A percentile compares a stretch with the other conserved stretches of the same genome.
Evolutionary conservation across 2,329 filamentous ascomycete genomes (phyloP).

Genomic region (Xylaria sp.): DNA sequence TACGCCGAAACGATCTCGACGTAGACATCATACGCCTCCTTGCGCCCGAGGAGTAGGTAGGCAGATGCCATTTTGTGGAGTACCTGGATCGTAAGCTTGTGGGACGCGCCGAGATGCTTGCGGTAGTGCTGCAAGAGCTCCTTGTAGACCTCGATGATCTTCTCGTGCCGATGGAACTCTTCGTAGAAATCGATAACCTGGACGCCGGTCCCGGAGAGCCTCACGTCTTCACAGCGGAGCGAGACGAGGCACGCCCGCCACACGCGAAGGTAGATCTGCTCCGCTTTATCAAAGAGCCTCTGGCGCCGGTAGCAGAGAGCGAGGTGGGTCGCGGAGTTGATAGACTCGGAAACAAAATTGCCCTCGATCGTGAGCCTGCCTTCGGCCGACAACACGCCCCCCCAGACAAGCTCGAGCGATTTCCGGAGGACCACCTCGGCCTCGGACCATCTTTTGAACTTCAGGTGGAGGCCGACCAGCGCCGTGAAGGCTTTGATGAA

Average conservation of each 20-base stretch:
- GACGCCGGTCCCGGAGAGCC: slow-evolving; percentile 34
- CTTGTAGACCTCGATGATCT: slow-evolving; percentile 41
- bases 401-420: slow-evolving; percentile 45
- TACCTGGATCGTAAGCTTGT: slow-evolving; percentile 40
- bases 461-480: slow-evolving; percentile 38
- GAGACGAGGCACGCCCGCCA: slow-evolving; percentile 40
- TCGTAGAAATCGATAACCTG: slow-evolving; percentile 40
- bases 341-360: slow-evolving; percentile 38
- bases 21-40: slow-evolving; percentile 41
- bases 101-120: slow-evolving; percentile 32
- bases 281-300: slow-evolving; percentile 42
- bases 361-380: slow-evolving; percentile 36
- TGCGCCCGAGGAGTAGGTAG: slow-evolving; percentile 35
- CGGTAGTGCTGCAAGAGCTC: slow-evolving; percentile 41
- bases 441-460: slow-evolving; percentile 39
- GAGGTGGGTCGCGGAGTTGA: slow-evolving; percentile 39
- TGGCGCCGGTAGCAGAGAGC: slow-evolving; percentile 42
- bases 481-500: slow-evolving; percentile 43
- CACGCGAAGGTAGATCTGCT: slow-evolving; percentile 42
- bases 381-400: slow-evolving; percentile 39
- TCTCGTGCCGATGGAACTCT: slow-evolving; percentile 43
- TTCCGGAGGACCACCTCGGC: slow-evolving; percentile 40
- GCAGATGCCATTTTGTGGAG: slow-evolving; percentile 37
- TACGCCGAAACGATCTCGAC: slow-evolving; percentile 41
- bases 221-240: slow-evolving; percentile 35